Evolutionary conservation across 1,139 yeast species (phyloP).

Genomic region (Diutina ranongensis): DNA sequence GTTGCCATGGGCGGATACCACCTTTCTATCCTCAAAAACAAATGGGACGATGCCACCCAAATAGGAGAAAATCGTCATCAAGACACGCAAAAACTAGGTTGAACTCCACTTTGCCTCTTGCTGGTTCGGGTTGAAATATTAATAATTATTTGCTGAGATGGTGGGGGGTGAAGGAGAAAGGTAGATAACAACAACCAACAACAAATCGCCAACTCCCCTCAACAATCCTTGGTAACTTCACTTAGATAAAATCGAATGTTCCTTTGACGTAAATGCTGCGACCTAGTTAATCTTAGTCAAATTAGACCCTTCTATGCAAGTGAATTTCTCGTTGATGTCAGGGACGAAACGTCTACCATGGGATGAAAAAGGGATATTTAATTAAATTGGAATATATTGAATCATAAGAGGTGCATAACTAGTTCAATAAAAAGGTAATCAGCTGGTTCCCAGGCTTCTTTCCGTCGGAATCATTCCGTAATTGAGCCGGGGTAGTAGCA

Average conservation of each 20-base stretch:
- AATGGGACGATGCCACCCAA: background rate
- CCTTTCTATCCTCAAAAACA: too few species aligned
- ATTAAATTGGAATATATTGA: background rate
- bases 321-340: background rate
- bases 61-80: background rate
- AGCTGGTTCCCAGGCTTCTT: constrained; percentile 18
- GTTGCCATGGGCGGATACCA: background rate
- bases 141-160: too few species aligned
- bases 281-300: too few species aligned
- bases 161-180: too few species aligned
- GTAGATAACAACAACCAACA: too few species aligned
- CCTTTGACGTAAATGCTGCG: too few species aligned
- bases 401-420: background rate
- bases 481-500: constrained; percentile 1
- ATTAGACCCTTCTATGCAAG: background rate
- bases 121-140: too few species aligned
- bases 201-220: too few species aligned
- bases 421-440: constrained; percentile 17
- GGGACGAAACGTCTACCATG: background rate
- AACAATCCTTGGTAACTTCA: too few species aligned
- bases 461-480: background rate
- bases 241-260: too few species aligned
- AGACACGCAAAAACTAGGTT: background rate
- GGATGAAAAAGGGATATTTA: too few species aligned
- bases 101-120: background rate